Evolutionary conservation across 306 rosid genomes (phyloP), one percentile per base, ranked within the genome.

Genomic region (Ceratonia siliqua): DNA sequence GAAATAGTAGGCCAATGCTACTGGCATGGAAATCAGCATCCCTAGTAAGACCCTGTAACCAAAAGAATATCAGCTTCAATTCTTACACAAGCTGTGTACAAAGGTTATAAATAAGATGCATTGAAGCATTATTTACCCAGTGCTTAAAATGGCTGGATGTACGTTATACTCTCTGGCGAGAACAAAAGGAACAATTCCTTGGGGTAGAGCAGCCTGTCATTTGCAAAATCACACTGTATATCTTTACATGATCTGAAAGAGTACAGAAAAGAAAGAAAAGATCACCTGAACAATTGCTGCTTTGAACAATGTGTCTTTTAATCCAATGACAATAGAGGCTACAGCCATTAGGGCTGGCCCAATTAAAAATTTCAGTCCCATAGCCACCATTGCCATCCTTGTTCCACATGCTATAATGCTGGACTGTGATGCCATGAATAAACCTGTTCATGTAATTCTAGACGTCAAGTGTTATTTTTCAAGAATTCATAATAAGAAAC

Each of bases 171-270:
- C 98, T 82, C 85, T 91, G 28, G 98, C 93, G 68, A 94, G 91
- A 46, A 94, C 97, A 78, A 94, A 94, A 54, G 99, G 96, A 80
- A 92, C 99, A 70, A 94, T 94, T 78, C 96, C 99, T 75, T 90
- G 99, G 54, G 99, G 99, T 30, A 94, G 87, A 72, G 96, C 93
- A 32, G 99, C 99, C 99, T 94, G 86, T 78, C 55, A 33, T 61
- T 70, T 27, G 67, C 38, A 68, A 55, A 84, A 42, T 6, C 65
- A 65, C 46, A 64, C 64, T 15, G 57, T 68, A n/a, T 36, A 41
- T 5, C 6, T 27, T 68, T 4, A 14, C 46, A 28, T 58, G n/a
- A 65, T 57, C 35, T 35, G 12, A 52, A 68, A 30, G 9, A 28
- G 9, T 50, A 12, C 15, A 62, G 2, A 50, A 48, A 39, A 38